Evolutionary conservation across 805 yeast genomes (phyloP), one percentile per base, ranked within the genome.

Genomic region (Starmerella kuoi): DNA sequence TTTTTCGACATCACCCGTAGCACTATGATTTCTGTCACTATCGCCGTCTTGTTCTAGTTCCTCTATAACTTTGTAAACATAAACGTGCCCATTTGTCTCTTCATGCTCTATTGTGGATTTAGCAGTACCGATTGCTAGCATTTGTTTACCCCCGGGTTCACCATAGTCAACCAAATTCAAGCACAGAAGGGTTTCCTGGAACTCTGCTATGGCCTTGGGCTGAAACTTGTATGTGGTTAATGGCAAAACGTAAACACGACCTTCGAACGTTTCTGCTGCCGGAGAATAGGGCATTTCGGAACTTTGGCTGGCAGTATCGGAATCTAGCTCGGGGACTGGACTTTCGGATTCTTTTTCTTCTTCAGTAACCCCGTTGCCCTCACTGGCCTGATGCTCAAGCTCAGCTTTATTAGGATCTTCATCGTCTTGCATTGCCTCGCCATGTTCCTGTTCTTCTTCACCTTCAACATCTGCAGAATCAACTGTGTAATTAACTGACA

Each of bases 51-150:
- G 15, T 5, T 17, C 15, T 21, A 26, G n/a, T 4, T 20, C 28
- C 21, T 37, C 40, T 5, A 24, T 31, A 8, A 43, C 12, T 4
- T 35, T 19, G 54, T 65, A 77, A 1, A 87, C 63, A 44, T 74
- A 74, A 61, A 84, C 80, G 1, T 77, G 66, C 0, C 98, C 98
- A 53, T 76, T 74, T 0, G 93, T 73, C 3, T 83, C 72, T 45
- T 79, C 63, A 61, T 86, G 95, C 56, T 88, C 98, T 45, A 77
- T 75, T 44, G 88, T 69, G 40, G 76, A 70, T 41, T 70, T 66
- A 0, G 91, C 80, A 2, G 87, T 73, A 1, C 96, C 97, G n/a
- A 79, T 66, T 1, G 84, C 76, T 7, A 91, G 61, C 38, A 75
- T 73, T 54, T 82, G 91, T 47, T 76, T 73, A 47, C 69, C 28